A percentile compares a stretch with the other conserved stretches of the same genome.
phyloP scores from a whole-genome alignment of 805 yeast species.

The Saccharomycodes ludwigii region DNA sequence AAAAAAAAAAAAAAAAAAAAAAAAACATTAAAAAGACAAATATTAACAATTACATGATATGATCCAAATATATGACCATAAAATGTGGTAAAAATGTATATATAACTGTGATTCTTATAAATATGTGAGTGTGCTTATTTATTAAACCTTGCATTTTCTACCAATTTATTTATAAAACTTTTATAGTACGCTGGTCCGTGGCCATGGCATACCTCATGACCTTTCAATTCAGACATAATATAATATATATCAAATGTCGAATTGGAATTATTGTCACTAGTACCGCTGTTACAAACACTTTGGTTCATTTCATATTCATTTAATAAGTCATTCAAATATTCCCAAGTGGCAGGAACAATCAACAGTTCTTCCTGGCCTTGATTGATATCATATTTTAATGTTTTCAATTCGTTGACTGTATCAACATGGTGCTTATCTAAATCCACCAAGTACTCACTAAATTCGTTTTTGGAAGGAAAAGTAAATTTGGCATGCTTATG shows the following conservation, averaged over 20 bases:
- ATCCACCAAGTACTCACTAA: slow-evolving; percentile 14
- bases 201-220: slow-evolving; percentile 68
- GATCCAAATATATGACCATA: too few species aligned
- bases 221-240: slow-evolving; percentile 49
- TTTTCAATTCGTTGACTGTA: slow-evolving; percentile 8
- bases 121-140: too few species aligned
- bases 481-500: slow-evolving; percentile 11
- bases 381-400: slow-evolving; percentile 13
- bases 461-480: slow-evolving; percentile 21
- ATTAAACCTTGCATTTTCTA: slow-evolving; percentile 8
- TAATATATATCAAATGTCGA: slow-evolving; percentile 35
- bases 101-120: neutral
- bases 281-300: too few species aligned
- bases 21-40: too few species aligned
- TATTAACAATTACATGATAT: too few species aligned
- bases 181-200: slow-evolving; percentile 35
- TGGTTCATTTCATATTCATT: slow-evolving; percentile 26
- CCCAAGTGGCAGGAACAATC: slow-evolving; percentile 77
- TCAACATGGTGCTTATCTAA: slow-evolving; percentile 2
- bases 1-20: too few species aligned
- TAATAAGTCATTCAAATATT: slow-evolving; percentile 45
- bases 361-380: slow-evolving; percentile 40
- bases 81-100: neutral
- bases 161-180: slow-evolving; percentile 10
- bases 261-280: too few species aligned